Base-by-base conservation (phyloP, 768 basidiomycete species). In the Suillus spraguei region DNA sequence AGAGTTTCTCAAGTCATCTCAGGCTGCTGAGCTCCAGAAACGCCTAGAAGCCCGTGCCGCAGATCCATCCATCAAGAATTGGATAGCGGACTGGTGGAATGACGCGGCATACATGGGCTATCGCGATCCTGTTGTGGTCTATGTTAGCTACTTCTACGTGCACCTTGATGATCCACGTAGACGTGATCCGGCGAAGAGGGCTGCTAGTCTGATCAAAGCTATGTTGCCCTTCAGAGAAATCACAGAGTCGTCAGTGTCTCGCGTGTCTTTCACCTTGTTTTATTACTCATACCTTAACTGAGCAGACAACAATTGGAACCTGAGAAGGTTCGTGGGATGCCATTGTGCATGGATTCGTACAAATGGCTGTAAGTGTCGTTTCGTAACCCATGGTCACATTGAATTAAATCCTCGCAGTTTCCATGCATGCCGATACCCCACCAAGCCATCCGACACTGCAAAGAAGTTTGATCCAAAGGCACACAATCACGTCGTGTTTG, bases 11-110 rank as follows among this genome's bases (percentile, higher is more conserved):
- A 68, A 78, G 11, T 93, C 91, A 0, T 85, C 89, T 0, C 84
- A 86, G 60, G 87, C 87, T 1, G 81, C 83, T 17, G 85, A 87
- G 62, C 83, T 99, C 14, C 97, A 99, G 77, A 75, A 79, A 41
- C 82, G 97, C 3, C 82, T 99, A 39, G 82, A 93, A 71, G 81
- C 84, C 24, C 85, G 95, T 2, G 94, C 95, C 0, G 80, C 81
- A 0, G 81, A 86, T 32, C 83, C 85, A 1, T 75, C 76, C 20
- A 75, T 78, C 60, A 80, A 79, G 69, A 95, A 84, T 79, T 99
- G 97, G 97, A 82, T 99, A n/a, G 84, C 85, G 54, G 94, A 97
- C 59, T 99, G 97, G 97, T 99, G 97, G 97, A 96, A 99, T 77
- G 94, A 97, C 41, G 85, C 76, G 5, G 96, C 96, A 20, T 93